phyloP scores from a whole-genome alignment of 176 grass and related monocot genomes.

The Aegilops longissima region DNA sequence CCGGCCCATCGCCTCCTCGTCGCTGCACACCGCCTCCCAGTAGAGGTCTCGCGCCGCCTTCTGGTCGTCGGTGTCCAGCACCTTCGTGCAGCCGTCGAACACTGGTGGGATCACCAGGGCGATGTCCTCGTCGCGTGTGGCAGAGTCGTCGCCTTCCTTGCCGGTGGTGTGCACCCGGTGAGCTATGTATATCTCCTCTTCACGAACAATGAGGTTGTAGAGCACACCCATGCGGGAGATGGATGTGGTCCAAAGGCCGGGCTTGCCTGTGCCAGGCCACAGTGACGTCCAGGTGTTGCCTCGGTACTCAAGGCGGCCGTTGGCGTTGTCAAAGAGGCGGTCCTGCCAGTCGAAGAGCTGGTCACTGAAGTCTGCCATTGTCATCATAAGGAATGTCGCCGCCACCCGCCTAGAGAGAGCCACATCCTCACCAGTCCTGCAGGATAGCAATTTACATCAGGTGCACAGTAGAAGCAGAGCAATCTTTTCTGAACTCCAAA shows the following conservation, averaged over 20 bases:
- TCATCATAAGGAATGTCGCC: constrained; percentile 65
- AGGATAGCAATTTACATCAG: background rate
- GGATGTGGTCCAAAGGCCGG: constrained; percentile 61
- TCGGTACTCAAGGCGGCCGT: constrained; percentile 53
- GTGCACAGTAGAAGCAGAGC: background rate
- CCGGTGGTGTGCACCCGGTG: background rate
- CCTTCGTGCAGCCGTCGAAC: constrained; percentile 54
- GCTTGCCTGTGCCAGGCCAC: constrained; percentile 76
- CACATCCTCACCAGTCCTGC: constrained; percentile 63
- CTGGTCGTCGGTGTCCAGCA: constrained; percentile 41
- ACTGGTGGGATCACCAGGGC: constrained; percentile 62
- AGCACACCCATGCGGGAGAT: constrained; percentile 66
- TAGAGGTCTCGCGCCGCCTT: constrained; percentile 56
- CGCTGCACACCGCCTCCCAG: constrained; percentile 57
- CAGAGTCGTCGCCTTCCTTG: background rate
- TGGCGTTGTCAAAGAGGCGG: constrained; percentile 55
- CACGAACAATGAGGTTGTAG: constrained; percentile 56
- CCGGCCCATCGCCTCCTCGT: background rate
- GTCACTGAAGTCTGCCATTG: constrained; percentile 75
- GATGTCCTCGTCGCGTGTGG: constrained; percentile 54
- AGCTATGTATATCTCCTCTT: constrained; percentile 58
- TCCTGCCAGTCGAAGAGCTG: constrained; percentile 83
- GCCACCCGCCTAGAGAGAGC: constrained; percentile 58
- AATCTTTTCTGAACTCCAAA: background rate
- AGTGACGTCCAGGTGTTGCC: constrained; percentile 51